phyloP scores from a whole-genome alignment of 148 eudicot genomes.

The Rhododendron ferrugineum region DNA sequence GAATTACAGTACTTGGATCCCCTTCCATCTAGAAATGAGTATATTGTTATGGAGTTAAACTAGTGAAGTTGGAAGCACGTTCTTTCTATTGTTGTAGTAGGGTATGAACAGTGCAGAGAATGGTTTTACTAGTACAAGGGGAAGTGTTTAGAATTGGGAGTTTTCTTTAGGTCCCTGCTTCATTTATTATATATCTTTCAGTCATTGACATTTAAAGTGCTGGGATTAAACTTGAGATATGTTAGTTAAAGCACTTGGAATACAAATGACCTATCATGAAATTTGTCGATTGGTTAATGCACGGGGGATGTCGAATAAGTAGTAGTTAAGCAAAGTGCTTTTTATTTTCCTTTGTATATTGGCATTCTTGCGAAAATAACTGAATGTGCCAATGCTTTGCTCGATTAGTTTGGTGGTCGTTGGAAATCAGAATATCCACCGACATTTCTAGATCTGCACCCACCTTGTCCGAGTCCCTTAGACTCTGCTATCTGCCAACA shows the following conservation, averaged over 20 bases:
- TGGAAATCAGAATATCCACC: not conserved
- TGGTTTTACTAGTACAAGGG: not conserved
- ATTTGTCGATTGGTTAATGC: not conserved
- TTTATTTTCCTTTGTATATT: not conserved
- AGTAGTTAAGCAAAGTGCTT: not conserved
- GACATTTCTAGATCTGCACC: not conserved
- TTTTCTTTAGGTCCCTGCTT: not conserved
- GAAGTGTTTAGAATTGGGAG: not conserved
- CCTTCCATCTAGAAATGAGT: not conserved
- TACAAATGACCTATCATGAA: not conserved
- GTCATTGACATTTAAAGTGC: not conserved
- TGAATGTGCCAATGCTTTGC: not conserved
- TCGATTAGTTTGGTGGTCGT: not conserved
- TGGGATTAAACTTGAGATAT: not conserved
- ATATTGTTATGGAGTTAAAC: not conserved
- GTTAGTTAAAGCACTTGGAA: not conserved
- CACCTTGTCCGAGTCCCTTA: not conserved
- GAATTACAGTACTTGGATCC: not conserved
- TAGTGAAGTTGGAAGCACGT: not conserved
- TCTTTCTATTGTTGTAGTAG: not conserved
- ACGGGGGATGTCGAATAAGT: not conserved
- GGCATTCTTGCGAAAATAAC: not conserved
- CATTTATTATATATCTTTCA: not conserved
- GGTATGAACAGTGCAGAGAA: not conserved
- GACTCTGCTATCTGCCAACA: not conserved